These are phyloP conservation scores for Pseudocercospora cruenta DNA, from an alignment of 2,329 filamentous ascomycete genomes.

Conservation along the genomic window DNA sequence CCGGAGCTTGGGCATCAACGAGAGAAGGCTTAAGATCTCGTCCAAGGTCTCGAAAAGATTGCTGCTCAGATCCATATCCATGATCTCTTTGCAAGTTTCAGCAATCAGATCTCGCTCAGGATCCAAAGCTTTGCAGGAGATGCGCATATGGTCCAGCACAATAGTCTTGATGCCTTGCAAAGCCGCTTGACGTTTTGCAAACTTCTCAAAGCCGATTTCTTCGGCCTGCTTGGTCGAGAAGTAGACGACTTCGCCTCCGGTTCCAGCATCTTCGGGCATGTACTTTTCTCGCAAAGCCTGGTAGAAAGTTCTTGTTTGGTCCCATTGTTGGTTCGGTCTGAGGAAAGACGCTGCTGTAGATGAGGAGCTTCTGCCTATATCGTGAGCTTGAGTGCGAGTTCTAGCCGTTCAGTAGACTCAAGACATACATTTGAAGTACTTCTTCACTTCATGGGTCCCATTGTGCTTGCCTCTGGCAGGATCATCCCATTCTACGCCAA, in stretches of 20 bases:
- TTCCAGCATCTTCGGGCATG: slow-evolving; percentile 51
- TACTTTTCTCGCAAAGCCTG: slow-evolving; percentile 84
- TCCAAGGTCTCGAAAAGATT: slow-evolving; percentile 74
- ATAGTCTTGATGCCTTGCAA: slow-evolving; percentile 78
- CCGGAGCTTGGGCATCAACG: slow-evolving; percentile 66
- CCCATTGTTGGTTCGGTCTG: slow-evolving; percentile 71
- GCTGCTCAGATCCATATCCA: slow-evolving; percentile 80
- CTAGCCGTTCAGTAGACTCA: not conserved
- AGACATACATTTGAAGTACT: slow-evolving; percentile 78
- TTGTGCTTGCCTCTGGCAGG: slow-evolving; percentile 84
- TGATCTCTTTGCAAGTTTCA: slow-evolving; percentile 59
- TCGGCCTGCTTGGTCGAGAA: slow-evolving; percentile 83
- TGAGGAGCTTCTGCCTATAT: slow-evolving; percentile 62
- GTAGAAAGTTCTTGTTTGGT: slow-evolving; percentile 72
- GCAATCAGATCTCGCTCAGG: slow-evolving; percentile 53
- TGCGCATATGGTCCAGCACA: slow-evolving; percentile 75
- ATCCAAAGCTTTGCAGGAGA: slow-evolving; percentile 45
- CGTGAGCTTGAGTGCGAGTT: slow-evolving; percentile 32
- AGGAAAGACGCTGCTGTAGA: slow-evolving; percentile 84
- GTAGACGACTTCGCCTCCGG: slow-evolving; percentile 61
- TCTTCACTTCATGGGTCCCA: slow-evolving; percentile 75
- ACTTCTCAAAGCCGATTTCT: slow-evolving; percentile 94
- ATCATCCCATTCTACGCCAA: slow-evolving; percentile 98
- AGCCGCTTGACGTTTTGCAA: slow-evolving; percentile 75
- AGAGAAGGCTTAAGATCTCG: slow-evolving; percentile 72